phyloP scores from a whole-genome alignment of 768 basidiomycete genomes.

The Dentipellis sp. region DNA sequence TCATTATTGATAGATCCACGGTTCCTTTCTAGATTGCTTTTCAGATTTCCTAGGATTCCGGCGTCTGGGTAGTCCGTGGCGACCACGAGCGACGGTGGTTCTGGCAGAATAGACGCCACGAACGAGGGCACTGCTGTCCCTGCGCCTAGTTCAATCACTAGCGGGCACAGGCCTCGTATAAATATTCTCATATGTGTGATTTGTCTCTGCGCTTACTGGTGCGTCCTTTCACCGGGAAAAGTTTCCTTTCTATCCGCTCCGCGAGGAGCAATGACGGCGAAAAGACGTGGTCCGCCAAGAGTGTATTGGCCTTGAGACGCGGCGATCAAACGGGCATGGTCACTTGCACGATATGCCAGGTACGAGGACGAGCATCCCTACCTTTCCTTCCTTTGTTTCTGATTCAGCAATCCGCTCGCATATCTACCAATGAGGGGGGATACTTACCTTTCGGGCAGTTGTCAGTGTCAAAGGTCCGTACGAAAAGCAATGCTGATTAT shows the following conservation, averaged over 20 bases:
- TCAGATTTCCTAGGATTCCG: constrained; percentile 47
- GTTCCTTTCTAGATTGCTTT: constrained; percentile 46
- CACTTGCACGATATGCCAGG: not conserved
- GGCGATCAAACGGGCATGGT: not conserved
- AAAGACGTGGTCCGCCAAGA: constrained; percentile 67
- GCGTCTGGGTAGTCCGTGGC: constrained; percentile 65
- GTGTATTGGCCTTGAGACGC: constrained; percentile 47
- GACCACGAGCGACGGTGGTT: constrained; percentile 44
- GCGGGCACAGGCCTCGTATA: not conserved
- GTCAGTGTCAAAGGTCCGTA: constrained; percentile 1
- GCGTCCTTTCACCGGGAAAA: constrained; percentile 32
- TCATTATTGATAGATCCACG: constrained; percentile 21
- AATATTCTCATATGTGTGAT: not conserved
- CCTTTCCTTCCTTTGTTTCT: constrained; percentile 1
- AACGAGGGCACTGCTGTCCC: constrained; percentile 63
- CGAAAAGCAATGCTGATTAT: not conserved
- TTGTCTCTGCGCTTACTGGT: constrained; percentile 27
- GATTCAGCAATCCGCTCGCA: not conserved
- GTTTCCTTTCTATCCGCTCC: constrained; percentile 50
- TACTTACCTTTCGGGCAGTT: not conserved
- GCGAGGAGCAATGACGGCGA: constrained; percentile 60
- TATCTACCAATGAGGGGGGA: not conserved
- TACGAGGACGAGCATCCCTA: not conserved
- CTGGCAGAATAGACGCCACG: constrained; percentile 35
- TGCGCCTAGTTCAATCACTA: constrained; percentile 66